A percentile compares a stretch with the other conserved stretches of the same genome.
phyloP scores from a whole-genome alignment of 345 rosid genomes.

The Gossypium sturtianum region DNA sequence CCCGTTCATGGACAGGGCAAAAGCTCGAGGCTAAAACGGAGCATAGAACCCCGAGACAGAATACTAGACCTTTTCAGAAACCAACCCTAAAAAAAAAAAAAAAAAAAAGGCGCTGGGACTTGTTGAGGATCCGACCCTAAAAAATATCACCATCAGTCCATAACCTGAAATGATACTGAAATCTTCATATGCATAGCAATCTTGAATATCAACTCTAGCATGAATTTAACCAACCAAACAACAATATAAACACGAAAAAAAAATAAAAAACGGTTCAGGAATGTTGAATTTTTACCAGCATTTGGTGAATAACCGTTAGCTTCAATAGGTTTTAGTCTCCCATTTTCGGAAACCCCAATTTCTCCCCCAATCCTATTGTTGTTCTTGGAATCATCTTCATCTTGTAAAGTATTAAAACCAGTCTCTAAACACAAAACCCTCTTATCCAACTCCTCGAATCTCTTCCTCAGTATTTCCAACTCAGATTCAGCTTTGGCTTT shows the following conservation, averaged over 20 bases:
- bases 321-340: neutral
- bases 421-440: conserved; percentile 20
- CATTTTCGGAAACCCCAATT: neutral
- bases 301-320: neutral
- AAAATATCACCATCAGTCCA: neutral
- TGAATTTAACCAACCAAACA: neutral
- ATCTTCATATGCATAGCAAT: neutral
- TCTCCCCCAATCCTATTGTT: neutral
- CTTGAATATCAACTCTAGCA: neutral
- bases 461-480: conserved; percentile 9
- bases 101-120: too few relatives aligned
- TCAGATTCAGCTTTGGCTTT: conserved; percentile 13
- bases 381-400: neutral
- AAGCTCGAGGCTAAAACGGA: too few relatives aligned
- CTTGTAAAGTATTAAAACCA: neutral
- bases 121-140: too few relatives aligned
- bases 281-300: neutral
- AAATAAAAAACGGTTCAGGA: neutral
- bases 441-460: conserved; percentile 12
- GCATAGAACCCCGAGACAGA: too few relatives aligned
- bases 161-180: neutral
- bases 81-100: too few relatives aligned
- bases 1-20: too few relatives aligned
- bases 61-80: too few relatives aligned
- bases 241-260: neutral